phyloP scores from a whole-genome alignment of 2,329 filamentous ascomycete species.

The Xylaria sp. region DNA sequence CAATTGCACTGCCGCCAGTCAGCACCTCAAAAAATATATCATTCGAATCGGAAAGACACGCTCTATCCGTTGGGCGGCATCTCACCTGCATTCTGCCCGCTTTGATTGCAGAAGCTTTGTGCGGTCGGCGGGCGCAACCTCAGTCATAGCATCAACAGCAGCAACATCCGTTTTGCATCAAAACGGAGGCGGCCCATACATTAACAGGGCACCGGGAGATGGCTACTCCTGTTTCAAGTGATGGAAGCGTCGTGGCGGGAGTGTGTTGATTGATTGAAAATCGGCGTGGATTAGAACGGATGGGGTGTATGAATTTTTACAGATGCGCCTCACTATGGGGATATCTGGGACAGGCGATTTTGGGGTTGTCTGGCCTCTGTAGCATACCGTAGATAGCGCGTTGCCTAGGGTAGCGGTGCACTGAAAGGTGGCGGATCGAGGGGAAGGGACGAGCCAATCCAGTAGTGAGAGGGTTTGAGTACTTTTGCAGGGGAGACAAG shows the following conservation, averaged over 20 bases:
- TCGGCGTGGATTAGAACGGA: conserved; percentile 27
- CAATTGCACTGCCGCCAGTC: conserved; percentile 65
- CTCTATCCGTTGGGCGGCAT: conserved; percentile 51
- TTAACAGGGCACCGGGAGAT: conserved; percentile 45
- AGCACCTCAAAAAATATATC: conserved; percentile 53
- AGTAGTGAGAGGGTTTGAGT: not conserved
- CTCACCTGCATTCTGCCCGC: conserved; percentile 66
- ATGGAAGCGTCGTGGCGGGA: conserved; percentile 47
- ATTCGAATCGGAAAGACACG: conserved; percentile 55
- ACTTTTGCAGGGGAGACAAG: conserved; percentile 9
- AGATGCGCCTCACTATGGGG: conserved; percentile 25
- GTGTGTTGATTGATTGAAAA: conserved; percentile 41
- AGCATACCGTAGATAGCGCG: conserved; percentile 20
- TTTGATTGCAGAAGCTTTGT: conserved; percentile 70
- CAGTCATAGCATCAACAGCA: conserved; percentile 71
- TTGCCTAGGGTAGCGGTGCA: conserved; percentile 10
- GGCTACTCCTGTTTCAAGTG: conserved; percentile 37
- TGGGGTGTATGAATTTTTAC: conserved; percentile 34
- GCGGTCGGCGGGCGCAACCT: conserved; percentile 70
- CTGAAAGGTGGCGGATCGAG: conserved; percentile 20
- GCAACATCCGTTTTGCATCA: conserved; percentile 72
- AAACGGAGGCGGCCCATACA: conserved; percentile 59
- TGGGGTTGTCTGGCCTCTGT: conserved; percentile 21
- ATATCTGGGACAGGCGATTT: conserved; percentile 19
- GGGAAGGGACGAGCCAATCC: conserved; percentile 2